phyloP scores from a whole-genome alignment of 305 asterid species.

The Fraxinus xanthoxyloides region DNA sequence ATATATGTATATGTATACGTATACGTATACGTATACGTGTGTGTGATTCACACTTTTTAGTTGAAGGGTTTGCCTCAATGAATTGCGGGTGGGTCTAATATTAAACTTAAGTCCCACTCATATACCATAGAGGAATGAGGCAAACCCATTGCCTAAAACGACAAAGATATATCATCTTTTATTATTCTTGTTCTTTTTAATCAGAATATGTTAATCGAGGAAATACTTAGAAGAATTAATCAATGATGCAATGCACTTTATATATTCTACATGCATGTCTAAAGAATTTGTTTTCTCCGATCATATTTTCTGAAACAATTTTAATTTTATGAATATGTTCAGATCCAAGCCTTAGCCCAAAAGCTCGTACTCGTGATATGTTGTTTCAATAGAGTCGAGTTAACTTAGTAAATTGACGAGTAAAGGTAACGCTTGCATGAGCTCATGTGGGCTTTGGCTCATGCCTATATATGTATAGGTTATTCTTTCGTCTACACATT shows the following conservation, averaged over 20 bases:
- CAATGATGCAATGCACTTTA: too few species aligned
- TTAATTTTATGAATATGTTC: background rate
- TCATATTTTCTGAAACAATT: background rate
- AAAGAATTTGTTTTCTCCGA: background rate
- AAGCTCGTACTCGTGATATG: background rate
- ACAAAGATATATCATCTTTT: constrained; percentile 47
- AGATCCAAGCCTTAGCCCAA: background rate
- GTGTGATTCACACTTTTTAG: constrained; percentile 23
- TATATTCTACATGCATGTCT: too few species aligned
- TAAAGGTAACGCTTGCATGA: background rate
- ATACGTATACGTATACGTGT: too few species aligned
- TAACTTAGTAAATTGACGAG: background rate
- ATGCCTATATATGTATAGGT: too few species aligned
- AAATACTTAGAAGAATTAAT: background rate
- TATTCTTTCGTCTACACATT: too few species aligned
- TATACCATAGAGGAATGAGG: constrained; percentile 27
- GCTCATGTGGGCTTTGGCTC: too few species aligned
- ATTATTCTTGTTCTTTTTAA: background rate
- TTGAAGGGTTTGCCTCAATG: constrained; percentile 49
- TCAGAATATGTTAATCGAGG: background rate
- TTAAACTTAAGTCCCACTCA: constrained; percentile 54
- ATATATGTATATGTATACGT: too few species aligned
- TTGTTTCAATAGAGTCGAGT: background rate
- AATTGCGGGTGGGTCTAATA: constrained; percentile 24
- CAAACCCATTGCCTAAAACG: constrained; percentile 43